A percentile compares a stretch with the other conserved stretches of the same genome.
These are phyloP conservation scores for Leccinum variicolor DNA, from an alignment of 768 basidiomycete genomes.

Conservation along the genomic window DNA sequence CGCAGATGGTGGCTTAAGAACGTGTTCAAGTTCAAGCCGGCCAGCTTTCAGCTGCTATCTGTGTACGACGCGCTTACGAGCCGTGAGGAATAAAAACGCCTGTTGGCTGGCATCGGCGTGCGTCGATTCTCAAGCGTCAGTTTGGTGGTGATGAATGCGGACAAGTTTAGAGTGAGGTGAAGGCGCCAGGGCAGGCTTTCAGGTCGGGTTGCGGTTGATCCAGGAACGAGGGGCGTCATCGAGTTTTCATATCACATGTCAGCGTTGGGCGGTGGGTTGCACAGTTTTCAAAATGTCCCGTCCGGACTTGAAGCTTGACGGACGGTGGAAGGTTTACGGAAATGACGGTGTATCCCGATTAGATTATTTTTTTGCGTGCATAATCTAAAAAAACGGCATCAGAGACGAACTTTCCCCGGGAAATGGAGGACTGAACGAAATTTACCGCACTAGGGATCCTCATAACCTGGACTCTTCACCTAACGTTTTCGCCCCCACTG, in stretches of 20 bases:
- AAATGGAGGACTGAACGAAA: too few relatives aligned
- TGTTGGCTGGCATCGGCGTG: constrained; percentile 76
- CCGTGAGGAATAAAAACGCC: constrained; percentile 65
- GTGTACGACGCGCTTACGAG: constrained; percentile 59
- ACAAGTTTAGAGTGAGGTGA: constrained; percentile 69
- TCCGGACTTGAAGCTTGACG: constrained; percentile 25
- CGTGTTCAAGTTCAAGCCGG: constrained; percentile 82
- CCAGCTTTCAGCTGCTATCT: constrained; percentile 56
- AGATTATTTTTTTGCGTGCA: constrained; percentile 11
- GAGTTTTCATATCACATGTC: constrained; percentile 73
- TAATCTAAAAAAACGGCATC: constrained; percentile 7
- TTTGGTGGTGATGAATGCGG: constrained; percentile 58
- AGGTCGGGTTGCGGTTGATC: constrained; percentile 62
- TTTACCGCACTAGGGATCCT: too few relatives aligned
- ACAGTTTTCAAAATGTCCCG: constrained; percentile 21
- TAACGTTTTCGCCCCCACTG: too few relatives aligned
- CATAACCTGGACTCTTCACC: too few relatives aligned
- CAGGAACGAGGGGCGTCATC: constrained; percentile 88
- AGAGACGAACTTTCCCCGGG: too few relatives aligned
- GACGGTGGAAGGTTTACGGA: constrained; percentile 27
- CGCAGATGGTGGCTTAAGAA: constrained; percentile 80
- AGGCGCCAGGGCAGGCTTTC: constrained; percentile 44
- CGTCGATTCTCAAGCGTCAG: constrained; percentile 73
- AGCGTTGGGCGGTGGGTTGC: constrained; percentile 39
- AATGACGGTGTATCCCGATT: constrained; percentile 34